Evolutionary conservation across 805 yeast genomes (phyloP), one percentile per base, ranked within the genome.

Genomic region (Starmerella kuoi): DNA sequence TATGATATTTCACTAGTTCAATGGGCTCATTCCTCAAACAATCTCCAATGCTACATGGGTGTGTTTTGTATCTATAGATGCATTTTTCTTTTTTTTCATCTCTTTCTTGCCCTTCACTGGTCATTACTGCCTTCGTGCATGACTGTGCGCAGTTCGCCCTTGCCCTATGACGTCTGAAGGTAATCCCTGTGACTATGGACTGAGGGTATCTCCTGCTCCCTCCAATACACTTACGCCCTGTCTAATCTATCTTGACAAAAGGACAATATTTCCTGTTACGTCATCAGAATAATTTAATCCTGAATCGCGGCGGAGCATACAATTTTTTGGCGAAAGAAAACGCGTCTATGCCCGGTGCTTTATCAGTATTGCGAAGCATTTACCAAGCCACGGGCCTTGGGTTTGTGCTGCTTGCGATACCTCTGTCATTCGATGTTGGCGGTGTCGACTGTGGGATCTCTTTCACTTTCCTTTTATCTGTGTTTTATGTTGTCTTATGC

Each of bases 391-490:
- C 45, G n/a, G 54, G 54, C 30, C 42, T 50, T 22, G 30, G 44
- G 6, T 32, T 49, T 7, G 37, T 49, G n/a, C 41, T 54, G 15
- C 39, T 87, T 24, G 80, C 95, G 2, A 80, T 91, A 5, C 97
- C 97, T 4, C 70, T 91, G 47, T 81, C 96, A 20, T 91, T 91
- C 61, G 95, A 88, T 56, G 79, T 85, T 30, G 97, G 97, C 8
- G 96, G 97, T 1, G 70, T 78, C 17, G 70, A 75, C 42, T 88
- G 97, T 61, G 98, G 98, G 1, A 65, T 91, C 46, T 76, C 93
- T 17, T 91, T 77, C 59, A 76, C 88, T 0, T 70, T 77, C 25
- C 77, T 94, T 5, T 68, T 88, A 37, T 73, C 83, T 41, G 65
- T 73, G 33, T 61, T 80, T 40, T 87, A 86, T 61, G 77, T 83